Conservation (phyloP, 2,329 filamentous ascomycete genomes). For the Trematosphaeria pertusa region DNA sequence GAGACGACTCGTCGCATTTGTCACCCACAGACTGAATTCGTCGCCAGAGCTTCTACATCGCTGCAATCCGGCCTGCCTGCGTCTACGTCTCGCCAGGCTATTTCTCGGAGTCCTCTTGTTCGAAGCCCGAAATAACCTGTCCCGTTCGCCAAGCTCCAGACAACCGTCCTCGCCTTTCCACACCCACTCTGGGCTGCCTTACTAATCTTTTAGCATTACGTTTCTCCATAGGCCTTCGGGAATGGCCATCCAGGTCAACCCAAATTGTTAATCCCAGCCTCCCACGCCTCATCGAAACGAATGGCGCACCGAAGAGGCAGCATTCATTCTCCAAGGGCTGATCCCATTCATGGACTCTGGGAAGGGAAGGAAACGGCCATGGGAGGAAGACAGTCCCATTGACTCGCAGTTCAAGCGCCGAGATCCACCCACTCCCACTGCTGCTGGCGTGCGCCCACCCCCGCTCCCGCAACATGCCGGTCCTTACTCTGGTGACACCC, state of each 20-base stretch:
- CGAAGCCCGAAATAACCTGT: constrained; percentile 3
- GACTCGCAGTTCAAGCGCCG: constrained; percentile 25
- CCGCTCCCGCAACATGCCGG: constrained; percentile 38
- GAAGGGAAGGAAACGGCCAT: constrained; percentile 38
- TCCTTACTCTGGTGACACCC: constrained; percentile 28
- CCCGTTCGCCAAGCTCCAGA: constrained; percentile 17
- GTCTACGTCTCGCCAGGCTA: too few relatives aligned
- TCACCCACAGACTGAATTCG: background rate
- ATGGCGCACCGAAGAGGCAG: constrained; percentile 33
- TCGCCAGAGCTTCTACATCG: background rate
- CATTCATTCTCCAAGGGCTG: constrained; percentile 22
- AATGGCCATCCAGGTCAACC: constrained; percentile 13
- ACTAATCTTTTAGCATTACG: constrained; percentile 30
- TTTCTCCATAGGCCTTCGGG: constrained; percentile 12
- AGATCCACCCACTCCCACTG: constrained; percentile 17
- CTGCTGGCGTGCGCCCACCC: constrained; percentile 22
- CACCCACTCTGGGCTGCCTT: constrained; percentile 17
- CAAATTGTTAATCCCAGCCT: constrained; percentile 21
- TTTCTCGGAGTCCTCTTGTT: too few relatives aligned
- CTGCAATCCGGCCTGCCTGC: too few relatives aligned
- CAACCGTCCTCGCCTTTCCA: constrained; percentile 17
- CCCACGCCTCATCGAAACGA: constrained; percentile 21
- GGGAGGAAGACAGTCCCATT: constrained; percentile 33
- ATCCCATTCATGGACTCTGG: constrained; percentile 38
- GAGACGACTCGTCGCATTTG: background rate